Evolutionary conservation across 2,329 filamentous ascomycete species (phyloP), one percentile per base, ranked within the genome.

Genomic region (Grosmannia penicillata): DNA sequence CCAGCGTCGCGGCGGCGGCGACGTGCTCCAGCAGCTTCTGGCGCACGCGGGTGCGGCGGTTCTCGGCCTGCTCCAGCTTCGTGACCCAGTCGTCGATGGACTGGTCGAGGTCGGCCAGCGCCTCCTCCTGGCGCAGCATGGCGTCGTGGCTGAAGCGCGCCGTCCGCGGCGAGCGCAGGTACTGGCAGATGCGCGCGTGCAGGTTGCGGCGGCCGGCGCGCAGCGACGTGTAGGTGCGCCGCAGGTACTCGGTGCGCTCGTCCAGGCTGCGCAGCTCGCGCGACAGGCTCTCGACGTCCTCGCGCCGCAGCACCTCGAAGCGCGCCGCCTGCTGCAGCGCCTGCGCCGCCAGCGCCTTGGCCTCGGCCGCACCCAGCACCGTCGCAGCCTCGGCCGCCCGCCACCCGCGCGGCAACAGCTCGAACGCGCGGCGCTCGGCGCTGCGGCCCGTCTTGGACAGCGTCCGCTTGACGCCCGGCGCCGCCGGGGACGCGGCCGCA

Each of bases 11-110:
- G 3, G 81, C 78, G 14, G 80, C 82, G 33, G 82, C 82, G 37
- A 87, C 76, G 51, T 89, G 82, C 56, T 89, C 82, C 4, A 89
- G 68, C 11, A 89, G 63, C 63, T 86, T 89, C 53, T 87, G 81
- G 27, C 81, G 72, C 32, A 89, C 75, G 7, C 79, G 69, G 14
- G 75, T 78, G 29, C 82, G 75, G 50, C 82, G 68, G 53, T 86
- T 84, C 56, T 89, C 82, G 9, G 81, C 79, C 45, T 79, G 71
- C 51, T 87, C 82, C n/a, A 87, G 69, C 59, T 87, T 87, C 48
- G 61, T 66, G 35, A 82, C 75, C 78, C 82, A 87, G 52, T 85
- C 80, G 49, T 87, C 82, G 45, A 89, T 87, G 3, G 78, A 82
- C 14, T 68, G 62, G 51, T 89, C 82, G 7, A 89, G 69, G 54